Evolutionary conservation across 78 protist species (phyloP), one percentile per base, ranked within the genome.

Genomic region (Diacronema lutheri): DNA sequence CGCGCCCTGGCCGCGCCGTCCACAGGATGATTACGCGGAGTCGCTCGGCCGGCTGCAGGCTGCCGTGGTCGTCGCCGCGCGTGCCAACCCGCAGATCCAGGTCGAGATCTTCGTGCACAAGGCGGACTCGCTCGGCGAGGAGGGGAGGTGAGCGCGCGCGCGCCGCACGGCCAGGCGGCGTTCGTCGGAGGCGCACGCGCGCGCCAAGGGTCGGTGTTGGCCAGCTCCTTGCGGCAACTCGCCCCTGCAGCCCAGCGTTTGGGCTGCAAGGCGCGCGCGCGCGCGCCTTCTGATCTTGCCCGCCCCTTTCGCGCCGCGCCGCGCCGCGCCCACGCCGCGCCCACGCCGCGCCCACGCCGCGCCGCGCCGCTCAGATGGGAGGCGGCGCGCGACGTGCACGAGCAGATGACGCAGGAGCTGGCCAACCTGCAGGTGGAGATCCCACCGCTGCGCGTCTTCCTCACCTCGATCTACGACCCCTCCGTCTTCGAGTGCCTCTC

Each of bases 71-170:
- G 87, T 86, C 71, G 96, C 93, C 14, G 69, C 41, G 11, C 38
- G 29, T 14, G 41, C 23, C 66, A 95, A 96, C 71, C 90, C 91
- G 77, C 11, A 58, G 68, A 93, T 97, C 61, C 82, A 38, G 41
- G 95, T 96, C 71, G 98, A 97, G 86, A 96, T 97, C 38, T 92
- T 97, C 60, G 95, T 97, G 71, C 99, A 97, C 85, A 97, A 97
- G 81, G 96, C 94, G 46, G 78, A 80, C 81, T 72, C 79, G 33
- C 38, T 61, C 77, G 0, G 40, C 29, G 86, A 87, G 7, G 71
- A 73, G 56, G 38, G 64, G 37, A 44, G 46, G 62, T 77, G n/a
- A n/a, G n/a, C n/a, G n/a, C n/a, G n/a, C n/a, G n/a, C n/a, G n/a
- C n/a, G n/a, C n/a, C n/a, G n/a, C n/a, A n/a, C n/a, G n/a, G n/a